Evolutionary conservation across 2,329 filamentous ascomycete genomes (phyloP), one percentile per base, ranked within the genome.

Genomic region (Penicillium sp.): DNA sequence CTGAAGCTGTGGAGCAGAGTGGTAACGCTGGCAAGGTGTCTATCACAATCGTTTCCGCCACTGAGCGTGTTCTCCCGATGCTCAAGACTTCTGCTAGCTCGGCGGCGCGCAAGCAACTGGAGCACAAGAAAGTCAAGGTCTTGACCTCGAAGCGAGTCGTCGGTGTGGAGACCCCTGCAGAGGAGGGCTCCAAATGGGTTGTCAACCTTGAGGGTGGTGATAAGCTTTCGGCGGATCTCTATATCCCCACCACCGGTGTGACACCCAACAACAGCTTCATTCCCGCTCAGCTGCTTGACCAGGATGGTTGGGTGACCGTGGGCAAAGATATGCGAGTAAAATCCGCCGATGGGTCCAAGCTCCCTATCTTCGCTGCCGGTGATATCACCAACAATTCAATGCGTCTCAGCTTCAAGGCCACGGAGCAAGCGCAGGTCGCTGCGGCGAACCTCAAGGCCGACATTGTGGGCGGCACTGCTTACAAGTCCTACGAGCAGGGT

Each of bases 211-310:
- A 67, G 55, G 78, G 80, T 53, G 81, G 81, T 40, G 71, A 76
- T 43, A 73, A 67, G 3, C 59, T 81, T 38, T 72, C 72, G 1
- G 74, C 77, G 2, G 82, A 85, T 59, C 56, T 82, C 22, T 84
- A 81, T 63, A 77, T 85, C 51, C 75, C 78, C 3, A 80, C 79
- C 0, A 75, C 75, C 13, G 83, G 83, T 27, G 78, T 78, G 11
- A 63, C 68, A 7, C 82, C 82, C 0, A 84, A 83, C 67, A 80
- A 77, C 18, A 72, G 70, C 8, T 85, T 78, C 65, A 68, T 86
- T 1, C 81, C 82, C 0, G 48, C 63, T 4, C 63, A 72, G 6
- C 75, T 82, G 39, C 72, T 85, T 3, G 70, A 76, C 54, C 66
- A 70, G 0, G 56, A 65, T n/a, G 79, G 78, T 13, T 80, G 78